These are phyloP conservation scores for Ensete glaucum DNA, from an alignment of 176 grass and related monocot genomes.

Conservation along the genomic window DNA sequence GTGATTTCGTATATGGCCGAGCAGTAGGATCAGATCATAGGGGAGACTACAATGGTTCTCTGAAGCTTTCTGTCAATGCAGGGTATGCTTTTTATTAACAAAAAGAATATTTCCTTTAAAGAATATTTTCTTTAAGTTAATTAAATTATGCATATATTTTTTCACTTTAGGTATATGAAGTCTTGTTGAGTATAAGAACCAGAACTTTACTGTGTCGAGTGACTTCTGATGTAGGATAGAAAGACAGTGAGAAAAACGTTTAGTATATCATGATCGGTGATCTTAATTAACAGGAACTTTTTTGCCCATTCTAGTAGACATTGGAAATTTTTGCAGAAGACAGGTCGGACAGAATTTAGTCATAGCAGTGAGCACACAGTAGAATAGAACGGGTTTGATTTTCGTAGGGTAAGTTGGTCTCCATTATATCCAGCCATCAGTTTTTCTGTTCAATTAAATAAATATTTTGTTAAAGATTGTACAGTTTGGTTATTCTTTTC, in stretches of 20 bases:
- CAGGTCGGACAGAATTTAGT: background rate
- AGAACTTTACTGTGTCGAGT: background rate
- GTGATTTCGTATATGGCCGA: conserved; percentile 92
- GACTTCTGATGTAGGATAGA: background rate
- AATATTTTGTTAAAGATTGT: background rate
- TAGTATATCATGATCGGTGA: background rate
- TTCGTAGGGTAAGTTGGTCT: background rate
- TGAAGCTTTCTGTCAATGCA: conserved; percentile 52
- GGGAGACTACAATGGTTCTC: conserved; percentile 65
- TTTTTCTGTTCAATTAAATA: background rate
- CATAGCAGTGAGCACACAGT: background rate
- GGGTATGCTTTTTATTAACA: conserved; percentile 44
- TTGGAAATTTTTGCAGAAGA: background rate
- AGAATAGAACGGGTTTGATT: no score
- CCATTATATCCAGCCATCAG: background rate
- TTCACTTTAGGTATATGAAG: background rate
- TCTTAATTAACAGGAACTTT: background rate
- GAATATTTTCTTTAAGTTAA: background rate
- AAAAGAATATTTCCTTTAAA: background rate
- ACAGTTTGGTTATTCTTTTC: background rate
- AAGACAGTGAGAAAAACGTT: background rate
- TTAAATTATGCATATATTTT: background rate
- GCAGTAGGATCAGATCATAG: conserved; percentile 41
- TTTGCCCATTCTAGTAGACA: background rate
- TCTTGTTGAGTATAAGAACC: background rate